A percentile compares a stretch with the other conserved stretches of the same genome.
Evolutionary conservation across 1,284 basidiomycete species (phyloP).

Genomic region (Kwoniella shivajii): DNA sequence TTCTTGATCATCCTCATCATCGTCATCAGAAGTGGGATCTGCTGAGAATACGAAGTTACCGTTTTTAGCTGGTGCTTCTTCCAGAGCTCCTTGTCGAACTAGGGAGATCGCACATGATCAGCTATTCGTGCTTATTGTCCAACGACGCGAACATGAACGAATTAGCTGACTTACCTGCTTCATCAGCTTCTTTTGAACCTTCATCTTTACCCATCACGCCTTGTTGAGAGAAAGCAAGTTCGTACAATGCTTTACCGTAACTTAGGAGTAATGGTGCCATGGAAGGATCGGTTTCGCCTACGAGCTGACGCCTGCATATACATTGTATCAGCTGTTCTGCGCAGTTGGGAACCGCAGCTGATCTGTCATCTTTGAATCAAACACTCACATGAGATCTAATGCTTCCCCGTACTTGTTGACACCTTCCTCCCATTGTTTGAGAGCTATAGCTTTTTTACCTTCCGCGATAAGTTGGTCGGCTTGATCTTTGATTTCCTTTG

Average conservation of each 20-base stretch:
- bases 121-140: neutral
- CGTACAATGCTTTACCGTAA: constrained; percentile 82
- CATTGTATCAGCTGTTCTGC: neutral
- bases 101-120: neutral
- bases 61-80: constrained; percentile 12
- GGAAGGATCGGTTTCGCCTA: constrained; percentile 73
- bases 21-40: constrained; percentile 35
- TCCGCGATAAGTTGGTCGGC: constrained; percentile 45
- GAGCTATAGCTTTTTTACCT: constrained; percentile 69
- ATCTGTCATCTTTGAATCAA: neutral
- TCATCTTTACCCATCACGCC: constrained; percentile 80
- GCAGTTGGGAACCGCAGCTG: too few species aligned
- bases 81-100: constrained; percentile 16
- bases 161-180: constrained; percentile 21
- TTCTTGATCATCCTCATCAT: constrained; percentile 32
- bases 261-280: constrained; percentile 79
- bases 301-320: constrained; percentile 64
- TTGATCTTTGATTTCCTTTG: constrained; percentile 22
- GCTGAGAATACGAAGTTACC: constrained; percentile 43
- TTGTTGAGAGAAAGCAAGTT: constrained; percentile 79
- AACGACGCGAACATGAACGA: constrained; percentile 1
- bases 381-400: constrained; percentile 72
- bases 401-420: constrained; percentile 81
- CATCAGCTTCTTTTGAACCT: constrained; percentile 58
- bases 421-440: constrained; percentile 82